These are phyloP conservation scores for Teratosphaeria pseudoeucalypti DNA, from an alignment of 2,329 filamentous ascomycete genomes.

Conservation along the genomic window DNA sequence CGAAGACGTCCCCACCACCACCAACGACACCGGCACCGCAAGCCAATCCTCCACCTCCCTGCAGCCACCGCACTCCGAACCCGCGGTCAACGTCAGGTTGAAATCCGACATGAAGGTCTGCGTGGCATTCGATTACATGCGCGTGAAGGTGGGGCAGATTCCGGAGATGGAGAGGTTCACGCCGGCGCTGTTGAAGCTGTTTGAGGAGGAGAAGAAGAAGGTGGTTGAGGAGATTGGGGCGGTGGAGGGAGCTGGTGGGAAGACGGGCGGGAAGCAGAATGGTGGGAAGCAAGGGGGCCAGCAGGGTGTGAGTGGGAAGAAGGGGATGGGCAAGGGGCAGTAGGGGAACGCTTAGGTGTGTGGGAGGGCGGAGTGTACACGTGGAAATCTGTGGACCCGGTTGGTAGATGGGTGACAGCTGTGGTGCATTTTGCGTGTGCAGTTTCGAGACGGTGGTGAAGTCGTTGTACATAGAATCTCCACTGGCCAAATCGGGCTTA, in stretches of 20 bases:
- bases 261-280: neutral
- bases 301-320: neutral
- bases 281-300: neutral
- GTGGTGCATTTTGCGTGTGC: too few species aligned
- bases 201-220: slow-evolving; percentile 32
- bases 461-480: neutral
- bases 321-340: slow-evolving; percentile 3
- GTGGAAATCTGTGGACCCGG: too few species aligned
- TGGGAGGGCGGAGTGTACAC: neutral
- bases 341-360: neutral
- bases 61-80: too few species aligned
- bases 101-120: slow-evolving; percentile 52
- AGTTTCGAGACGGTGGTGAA: too few species aligned
- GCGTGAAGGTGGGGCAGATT: slow-evolving; percentile 60
- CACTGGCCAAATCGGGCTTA: neutral
- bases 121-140: slow-evolving; percentile 72
- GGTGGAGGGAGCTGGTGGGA: neutral
- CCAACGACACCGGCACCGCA: slow-evolving; percentile 7
- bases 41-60: slow-evolving; percentile 9
- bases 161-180: slow-evolving; percentile 54
- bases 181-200: slow-evolving; percentile 48
- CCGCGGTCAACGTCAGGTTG: slow-evolving; percentile 26
- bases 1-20: slow-evolving; percentile 14
- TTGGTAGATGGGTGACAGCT: too few species aligned
- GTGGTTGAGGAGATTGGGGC: neutral